A percentile compares a stretch with the other conserved stretches of the same genome.
These are phyloP conservation scores for Clathrospora elynae DNA, from an alignment of 2,329 filamentous ascomycete genomes.

Conservation along the genomic window DNA sequence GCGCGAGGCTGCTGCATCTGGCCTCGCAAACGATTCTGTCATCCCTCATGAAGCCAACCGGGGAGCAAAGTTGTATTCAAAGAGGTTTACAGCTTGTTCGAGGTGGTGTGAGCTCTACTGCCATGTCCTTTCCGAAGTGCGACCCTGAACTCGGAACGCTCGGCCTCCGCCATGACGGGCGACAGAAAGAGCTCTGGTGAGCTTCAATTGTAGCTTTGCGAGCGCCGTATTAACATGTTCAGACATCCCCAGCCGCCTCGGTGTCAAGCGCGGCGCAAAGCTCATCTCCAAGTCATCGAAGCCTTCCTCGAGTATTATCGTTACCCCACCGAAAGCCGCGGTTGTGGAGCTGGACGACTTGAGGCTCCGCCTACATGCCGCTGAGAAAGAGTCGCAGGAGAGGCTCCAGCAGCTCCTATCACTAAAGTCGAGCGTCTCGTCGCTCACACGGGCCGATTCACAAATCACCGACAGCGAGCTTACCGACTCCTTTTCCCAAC, in stretches of 20 bases:
- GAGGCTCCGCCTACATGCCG: conserved; percentile 36
- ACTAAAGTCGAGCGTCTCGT: conserved; percentile 74
- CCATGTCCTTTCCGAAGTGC: conserved; percentile 18
- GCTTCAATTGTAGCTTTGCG: conserved; percentile 1
- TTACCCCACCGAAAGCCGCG: conserved; percentile 40
- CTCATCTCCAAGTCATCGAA: conserved; percentile 31
- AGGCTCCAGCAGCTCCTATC: conserved; percentile 66
- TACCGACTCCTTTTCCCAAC: conserved; percentile 63
- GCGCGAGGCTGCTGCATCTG: conserved; percentile 18
- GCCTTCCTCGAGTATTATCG: conserved; percentile 27
- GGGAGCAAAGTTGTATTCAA: no score
- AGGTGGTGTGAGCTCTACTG: not conserved
- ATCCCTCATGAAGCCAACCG: conserved; percentile 7
- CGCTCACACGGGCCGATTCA: conserved; percentile 65
- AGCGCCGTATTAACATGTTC: not conserved
- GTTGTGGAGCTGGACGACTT: conserved; percentile 39
- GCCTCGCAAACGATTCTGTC: conserved; percentile 10
- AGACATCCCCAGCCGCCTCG: conserved; percentile 35
- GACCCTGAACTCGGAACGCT: conserved; percentile 22
- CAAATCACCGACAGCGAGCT: conserved; percentile 70
- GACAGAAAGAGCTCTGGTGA: conserved; percentile 41
- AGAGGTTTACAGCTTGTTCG: not conserved
- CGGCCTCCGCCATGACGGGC: conserved; percentile 31
- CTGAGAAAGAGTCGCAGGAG: conserved; percentile 62
- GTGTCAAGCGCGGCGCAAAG: conserved; percentile 35